phyloP scores from a whole-genome alignment of 2,329 filamentous ascomycete genomes.

The Tolypocladium inflatum region DNA sequence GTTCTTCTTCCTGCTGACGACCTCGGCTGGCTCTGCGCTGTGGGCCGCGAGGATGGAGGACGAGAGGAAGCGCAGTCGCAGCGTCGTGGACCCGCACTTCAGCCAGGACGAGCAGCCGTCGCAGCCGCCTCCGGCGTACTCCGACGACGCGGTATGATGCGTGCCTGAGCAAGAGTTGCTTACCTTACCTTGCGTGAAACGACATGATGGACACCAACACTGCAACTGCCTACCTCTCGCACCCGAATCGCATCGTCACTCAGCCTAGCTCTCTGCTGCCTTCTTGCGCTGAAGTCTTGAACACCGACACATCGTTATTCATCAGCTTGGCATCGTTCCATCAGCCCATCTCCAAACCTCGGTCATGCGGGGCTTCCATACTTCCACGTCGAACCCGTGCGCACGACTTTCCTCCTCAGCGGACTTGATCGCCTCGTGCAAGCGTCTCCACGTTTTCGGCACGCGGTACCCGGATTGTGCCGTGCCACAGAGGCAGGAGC shows the following conservation, averaged over 20 bases:
- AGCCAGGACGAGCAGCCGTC: constrained; percentile 8
- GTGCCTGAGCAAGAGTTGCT: no score
- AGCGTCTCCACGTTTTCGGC: neutral
- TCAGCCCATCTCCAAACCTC: neutral
- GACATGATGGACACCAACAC: neutral
- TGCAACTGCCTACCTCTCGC: neutral
- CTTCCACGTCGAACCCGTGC: neutral
- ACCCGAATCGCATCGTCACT: neutral
- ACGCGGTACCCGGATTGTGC: neutral
- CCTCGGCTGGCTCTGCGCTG: constrained; percentile 72
- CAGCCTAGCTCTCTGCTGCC: neutral
- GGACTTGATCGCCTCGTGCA: neutral
- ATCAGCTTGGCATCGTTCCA: neutral
- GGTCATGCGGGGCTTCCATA: neutral
- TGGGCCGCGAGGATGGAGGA: constrained; percentile 77
- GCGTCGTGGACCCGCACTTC: constrained; percentile 5
- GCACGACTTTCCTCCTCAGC: neutral
- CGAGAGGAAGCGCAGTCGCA: constrained; percentile 21
- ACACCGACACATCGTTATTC: neutral
- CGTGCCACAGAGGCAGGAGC: neutral
- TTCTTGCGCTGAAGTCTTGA: neutral
- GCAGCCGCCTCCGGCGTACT: constrained; percentile 17
- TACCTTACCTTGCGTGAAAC: neutral
- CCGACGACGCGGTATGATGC: constrained; percentile 11
- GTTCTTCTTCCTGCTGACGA: constrained; percentile 91